A percentile compares a stretch with the other conserved stretches of the same genome.
Conservation (phyloP, 768 basidiomycete species). For the Phlegmacium glaucopus region DNA sequence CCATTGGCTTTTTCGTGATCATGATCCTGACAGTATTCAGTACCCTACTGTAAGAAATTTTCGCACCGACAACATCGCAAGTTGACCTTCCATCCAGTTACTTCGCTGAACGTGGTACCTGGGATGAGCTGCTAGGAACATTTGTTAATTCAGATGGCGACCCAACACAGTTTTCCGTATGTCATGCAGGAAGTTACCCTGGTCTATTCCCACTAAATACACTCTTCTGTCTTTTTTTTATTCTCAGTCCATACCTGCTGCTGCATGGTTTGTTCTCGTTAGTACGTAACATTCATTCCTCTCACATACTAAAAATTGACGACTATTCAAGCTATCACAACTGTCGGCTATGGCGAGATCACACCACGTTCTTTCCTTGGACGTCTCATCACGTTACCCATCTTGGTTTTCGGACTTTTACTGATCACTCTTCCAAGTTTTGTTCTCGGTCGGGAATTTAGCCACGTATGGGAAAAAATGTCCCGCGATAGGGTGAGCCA, state of each 20-base stretch:
- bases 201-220: not conserved
- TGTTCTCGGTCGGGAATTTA: slow-evolving; percentile 90
- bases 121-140: slow-evolving; percentile 76
- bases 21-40: slow-evolving; percentile 89
- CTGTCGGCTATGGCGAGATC: slow-evolving; percentile 91
- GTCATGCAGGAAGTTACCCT: slow-evolving; percentile 33
- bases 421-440: slow-evolving; percentile 90
- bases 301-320: not conserved
- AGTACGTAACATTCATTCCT: slow-evolving; percentile 45
- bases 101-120: slow-evolving; percentile 87
- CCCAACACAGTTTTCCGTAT: slow-evolving; percentile 71
- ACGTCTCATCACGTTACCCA: slow-evolving; percentile 78
- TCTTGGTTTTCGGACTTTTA: slow-evolving; percentile 83
- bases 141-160: slow-evolving; percentile 88
- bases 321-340: slow-evolving; percentile 61
- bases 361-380: slow-evolving; percentile 88
- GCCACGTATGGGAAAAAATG: slow-evolving; percentile 87
- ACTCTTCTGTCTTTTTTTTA: not conserved
- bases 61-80: not conserved
- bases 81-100: slow-evolving; percentile 44
- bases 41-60: slow-evolving; percentile 62
- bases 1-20: slow-evolving; percentile 83
- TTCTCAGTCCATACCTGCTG: slow-evolving; percentile 35
- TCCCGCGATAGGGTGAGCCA: slow-evolving; percentile 40
- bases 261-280: slow-evolving; percentile 74